Evolutionary conservation across 1,139 yeast genomes (phyloP), one percentile per base, ranked within the genome.

Genomic region (Protomyces arabidopsidicola): DNA sequence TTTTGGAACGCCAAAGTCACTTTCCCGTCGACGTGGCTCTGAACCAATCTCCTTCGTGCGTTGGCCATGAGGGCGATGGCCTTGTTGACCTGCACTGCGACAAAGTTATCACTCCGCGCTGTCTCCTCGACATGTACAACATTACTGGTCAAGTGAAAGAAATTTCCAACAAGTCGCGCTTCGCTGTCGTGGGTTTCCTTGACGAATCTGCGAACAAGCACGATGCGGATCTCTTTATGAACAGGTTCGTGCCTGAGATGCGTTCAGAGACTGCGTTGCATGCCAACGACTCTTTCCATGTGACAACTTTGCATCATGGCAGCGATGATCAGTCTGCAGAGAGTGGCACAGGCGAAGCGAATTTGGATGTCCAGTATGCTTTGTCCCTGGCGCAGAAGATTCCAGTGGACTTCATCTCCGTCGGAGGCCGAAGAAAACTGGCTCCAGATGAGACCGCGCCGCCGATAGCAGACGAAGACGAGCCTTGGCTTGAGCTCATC

Each of bases 341-440:
- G n/a, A 36, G 20, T 4, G 60, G 52, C 20, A 51, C 38, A 5
- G 48, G 45, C 10, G 60, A 57, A 34, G 51, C 60, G 20, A 48
- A 35, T n/a, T 53, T 57, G 12, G 60, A 57, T 38, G 55, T 57
- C 6, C 55, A 57, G 36, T 45, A 45, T 22, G 52, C 55, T 5
- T 27, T 45, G 12, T 24, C 60, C 5, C 38, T 57, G 34, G 53
- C 52, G n/a, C 52, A 57, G 10, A n/a, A 4, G 22, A 42, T 42
- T 42, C 48, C 48, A 42, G 14, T 42, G 10, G 22, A 42, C 20
- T 42, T 42, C 12, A 42, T 42, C 12, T 42, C 48, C 5, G 24
- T 42, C 4, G 48, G 48, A 10, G 48, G 48, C 10, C 6, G 48
- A 42, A 42, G 48, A 16, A 14, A n/a, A 42, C n/a, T 42, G 18